Evolutionary conservation across 1,139 yeast species (phyloP), one percentile per base, ranked within the genome.

Genomic region (Yamadazyma kanchanaburiensis): DNA sequence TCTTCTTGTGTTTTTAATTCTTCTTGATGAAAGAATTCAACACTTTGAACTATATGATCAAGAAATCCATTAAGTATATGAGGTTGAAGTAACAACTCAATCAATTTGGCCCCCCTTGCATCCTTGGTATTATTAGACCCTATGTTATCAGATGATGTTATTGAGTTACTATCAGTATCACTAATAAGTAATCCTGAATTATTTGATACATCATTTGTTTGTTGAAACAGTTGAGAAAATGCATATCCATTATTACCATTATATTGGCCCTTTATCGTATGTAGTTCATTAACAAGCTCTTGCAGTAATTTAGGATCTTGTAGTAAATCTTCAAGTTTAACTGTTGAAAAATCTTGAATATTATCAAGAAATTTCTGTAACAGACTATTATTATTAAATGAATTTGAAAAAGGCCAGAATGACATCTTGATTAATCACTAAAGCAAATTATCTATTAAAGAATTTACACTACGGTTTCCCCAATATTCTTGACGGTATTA

Each of bases 321-420:
- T 20, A 67, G 41, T 20, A 68, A 51, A 33, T 58, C 64, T 21
- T 60, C 63, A 12, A 53, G 68, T 5, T 58, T 48, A 1, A 65
- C 60, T 11, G 49, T 28, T n/a, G 57, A 40, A 23, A 55, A 45
- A 43, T 66, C 74, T 35, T 43, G 59, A 10, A 62, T 49, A 5
- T 61, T 48, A 43, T 68, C 74, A 37, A 68, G 52, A 34, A 60
- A 64, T 49, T 61, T 64, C 46, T 63, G 73, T 36, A 67, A 62
- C 37, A 49, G 63, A 43, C 62, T 61, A 43, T 64, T 64, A 47
- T 44, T 60, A 45, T 55, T 60, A 42, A 62, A 52, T 13, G 70
- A 50, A 33, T 59, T 67, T 26, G 69, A 51, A 43, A 68, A 68
- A 25, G 74, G 74, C 74, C 74, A 68, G 42, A 68, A 68, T 25